Base-by-base conservation (phyloP, 1,284 basidiomycete species). In the Entoloma clypeatum region DNA sequence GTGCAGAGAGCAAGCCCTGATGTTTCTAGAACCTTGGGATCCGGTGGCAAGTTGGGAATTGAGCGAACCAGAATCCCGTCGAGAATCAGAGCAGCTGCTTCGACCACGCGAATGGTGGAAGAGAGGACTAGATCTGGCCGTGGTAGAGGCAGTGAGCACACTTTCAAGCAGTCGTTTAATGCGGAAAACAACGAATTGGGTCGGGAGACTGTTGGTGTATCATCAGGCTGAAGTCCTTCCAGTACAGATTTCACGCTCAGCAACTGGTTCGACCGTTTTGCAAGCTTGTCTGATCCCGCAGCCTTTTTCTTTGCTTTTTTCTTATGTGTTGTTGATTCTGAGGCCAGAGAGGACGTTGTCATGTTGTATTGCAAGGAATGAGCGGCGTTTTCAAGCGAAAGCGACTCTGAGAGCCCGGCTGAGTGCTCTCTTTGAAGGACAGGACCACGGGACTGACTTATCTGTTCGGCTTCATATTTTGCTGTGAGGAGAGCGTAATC, bases 401-500 rank as follows among this genome's bases (percentile, higher is more conserved):
- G 37, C 11, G 17, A 23, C 28, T 44, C 50, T 55, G 29, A 7
- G 25, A 17, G 4, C 19, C 14, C 16, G 19, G 22, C 29, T 22
- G 9, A 37, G 4, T 22, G 22, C 10, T 29, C 29, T n/a, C 38
- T 22, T n/a, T n/a, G 22, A 23, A 18, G 10, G 25, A 23, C 3
- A 18, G 11, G 13, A 22, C n/a, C 5, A 29, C 6, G 48, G 11
- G 14, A 56, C 67, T 27, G 47, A 75, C 75, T 68, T 26, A 67
- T 60, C 45, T 62, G 63, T 44, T 72, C 67, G 4, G 54, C 51
- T 11, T 73, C 69, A 36, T 67, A 64, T 41, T 66, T 60, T 35
- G 52, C 59, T 41, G 68, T 62, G 32, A 77, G 52, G 2, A 53
- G 51, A 4, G 51, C 51, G 24, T 69, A 53, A 22, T 72, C 61